Evolutionary conservation across 495 filamentous ascomycete species (phyloP), one percentile per base, ranked within the genome.

Genomic region (Cairneyella variabilis): DNA sequence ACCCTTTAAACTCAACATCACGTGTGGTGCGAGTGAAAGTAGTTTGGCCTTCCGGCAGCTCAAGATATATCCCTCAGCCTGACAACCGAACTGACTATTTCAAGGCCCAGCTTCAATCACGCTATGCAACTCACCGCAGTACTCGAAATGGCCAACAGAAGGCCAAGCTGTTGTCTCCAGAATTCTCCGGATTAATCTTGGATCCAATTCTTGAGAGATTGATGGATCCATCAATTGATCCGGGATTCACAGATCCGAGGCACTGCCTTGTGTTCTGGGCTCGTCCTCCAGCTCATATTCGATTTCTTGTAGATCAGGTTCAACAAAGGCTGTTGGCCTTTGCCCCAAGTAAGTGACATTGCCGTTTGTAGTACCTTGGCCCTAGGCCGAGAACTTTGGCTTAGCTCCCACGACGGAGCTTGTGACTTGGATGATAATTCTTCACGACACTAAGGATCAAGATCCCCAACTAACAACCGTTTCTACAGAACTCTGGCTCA

Each of bases 221-320:
- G 25, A 72, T 75, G 52, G 74, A 80, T 53, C 79, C 74, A 1
- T 64, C 67, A 0, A 70, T 83, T 34, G 78, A 90, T 56, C 80
- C 87, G 27, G 76, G 73, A 2, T 89, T 84, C 64, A 62, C 65
- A 58, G 91, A 97, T 60, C 77, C 80, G 14, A 76, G 91, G 34
- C 71, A 96, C 59, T 95, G 90, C 62, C 72, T 97, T 11, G 86
- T 86, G 0, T 85, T 96, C 64, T 96, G 89, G 88, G 89, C 87
- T 21, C 78, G 91, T 6, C 92, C 92, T 12, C 86, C 91, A 11
- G 65, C 76, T 42, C 76, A 83, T 56, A 75, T 96, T 2, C 66
- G 80, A 22, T 68, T 78, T 11, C 66, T 97, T 44, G 78, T 91
- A 3, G 61, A 66, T 3, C 73, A 76, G n/a, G 69, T 96, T 25